Evolutionary conservation across 352 stramenopile genomes (phyloP).

Genomic region (Phytophthora sansomeana): DNA sequence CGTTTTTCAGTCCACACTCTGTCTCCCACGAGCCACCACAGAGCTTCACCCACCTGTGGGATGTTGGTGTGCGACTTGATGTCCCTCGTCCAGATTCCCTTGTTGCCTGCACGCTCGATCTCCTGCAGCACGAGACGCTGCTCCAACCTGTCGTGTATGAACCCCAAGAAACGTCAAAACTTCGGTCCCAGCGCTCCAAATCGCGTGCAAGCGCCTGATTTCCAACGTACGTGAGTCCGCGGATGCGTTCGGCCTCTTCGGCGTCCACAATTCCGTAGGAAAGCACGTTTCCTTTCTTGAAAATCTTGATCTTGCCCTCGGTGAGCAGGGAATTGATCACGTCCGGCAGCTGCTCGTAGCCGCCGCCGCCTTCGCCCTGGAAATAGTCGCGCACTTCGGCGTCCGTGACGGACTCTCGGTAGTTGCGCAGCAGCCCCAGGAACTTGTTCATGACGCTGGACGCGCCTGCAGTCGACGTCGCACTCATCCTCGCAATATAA

Average conservation of each 20-base stretch:
- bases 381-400: conserved; percentile 86
- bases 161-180: conserved; percentile 28
- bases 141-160: conserved; percentile 60
- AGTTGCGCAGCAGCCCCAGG: conserved; percentile 81
- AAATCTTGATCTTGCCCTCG: conserved; percentile 92
- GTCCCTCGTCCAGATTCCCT: conserved; percentile 99
- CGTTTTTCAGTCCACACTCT: conserved; percentile 8
- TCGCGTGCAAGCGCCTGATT: not conserved
- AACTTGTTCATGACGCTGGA: conserved; percentile 69
- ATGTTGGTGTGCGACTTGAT: conserved; percentile 99
- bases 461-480: conserved; percentile 37
- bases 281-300: conserved; percentile 86
- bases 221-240: conserved; percentile 74
- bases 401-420: conserved; percentile 81
- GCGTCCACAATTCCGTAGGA: conserved; percentile 85
- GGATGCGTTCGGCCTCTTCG: conserved; percentile 88
- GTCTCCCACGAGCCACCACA: not conserved
- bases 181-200: conserved; percentile 13
- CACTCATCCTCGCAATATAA: conserved; percentile 6
- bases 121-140: conserved; percentile 92
- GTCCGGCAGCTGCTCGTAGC: conserved; percentile 85
- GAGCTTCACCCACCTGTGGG: conserved; percentile 67
- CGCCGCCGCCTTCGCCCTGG: conserved; percentile 54
- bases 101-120: conserved; percentile 97
- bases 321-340: conserved; percentile 88